phyloP scores from a whole-genome alignment of 345 rosid species.

The Camelina laxa region DNA sequence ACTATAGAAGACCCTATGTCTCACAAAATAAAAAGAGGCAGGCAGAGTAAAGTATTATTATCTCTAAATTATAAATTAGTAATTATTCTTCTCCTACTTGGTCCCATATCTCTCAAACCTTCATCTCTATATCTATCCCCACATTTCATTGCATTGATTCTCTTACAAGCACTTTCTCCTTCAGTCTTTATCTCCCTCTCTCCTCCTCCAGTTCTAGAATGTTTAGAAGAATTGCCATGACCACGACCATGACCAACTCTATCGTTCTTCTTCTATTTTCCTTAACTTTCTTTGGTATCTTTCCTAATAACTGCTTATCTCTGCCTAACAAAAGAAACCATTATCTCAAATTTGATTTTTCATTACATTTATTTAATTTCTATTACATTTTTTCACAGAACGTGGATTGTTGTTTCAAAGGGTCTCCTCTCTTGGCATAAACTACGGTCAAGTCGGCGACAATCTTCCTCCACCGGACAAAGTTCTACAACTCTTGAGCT shows the following conservation, averaged over 20 bases:
- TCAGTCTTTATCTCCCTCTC: conserved; percentile 15
- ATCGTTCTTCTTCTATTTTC: conserved; percentile 48
- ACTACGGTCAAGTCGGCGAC: conserved; percentile 88
- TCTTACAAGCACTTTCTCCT: conserved; percentile 35
- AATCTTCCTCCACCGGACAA: conserved; percentile 74
- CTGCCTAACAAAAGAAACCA: neutral
- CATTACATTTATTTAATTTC: neutral
- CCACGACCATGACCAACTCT: conserved; percentile 37
- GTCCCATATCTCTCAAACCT: conserved; percentile 19
- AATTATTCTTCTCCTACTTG: conserved; percentile 31
- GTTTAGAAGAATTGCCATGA: conserved; percentile 40
- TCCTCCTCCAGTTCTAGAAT: conserved; percentile 41
- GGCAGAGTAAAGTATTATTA: conserved; percentile 62
- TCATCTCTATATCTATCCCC: conserved; percentile 40
- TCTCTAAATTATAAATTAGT: conserved; percentile 31
- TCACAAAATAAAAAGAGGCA: conserved; percentile 9
- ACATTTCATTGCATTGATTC: conserved; percentile 30
- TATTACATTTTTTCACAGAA: conserved; percentile 42
- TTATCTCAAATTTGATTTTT: neutral
- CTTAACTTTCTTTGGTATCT: conserved; percentile 56
- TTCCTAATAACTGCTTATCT: neutral
- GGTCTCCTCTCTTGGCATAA: conserved; percentile 75
- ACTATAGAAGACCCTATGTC: conserved; percentile 30
- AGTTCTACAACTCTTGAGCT: conserved; percentile 68
- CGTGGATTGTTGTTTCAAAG: conserved; percentile 49